phyloP scores from a whole-genome alignment of 2,329 filamentous ascomycete species.

The Nemania sp. region DNA sequence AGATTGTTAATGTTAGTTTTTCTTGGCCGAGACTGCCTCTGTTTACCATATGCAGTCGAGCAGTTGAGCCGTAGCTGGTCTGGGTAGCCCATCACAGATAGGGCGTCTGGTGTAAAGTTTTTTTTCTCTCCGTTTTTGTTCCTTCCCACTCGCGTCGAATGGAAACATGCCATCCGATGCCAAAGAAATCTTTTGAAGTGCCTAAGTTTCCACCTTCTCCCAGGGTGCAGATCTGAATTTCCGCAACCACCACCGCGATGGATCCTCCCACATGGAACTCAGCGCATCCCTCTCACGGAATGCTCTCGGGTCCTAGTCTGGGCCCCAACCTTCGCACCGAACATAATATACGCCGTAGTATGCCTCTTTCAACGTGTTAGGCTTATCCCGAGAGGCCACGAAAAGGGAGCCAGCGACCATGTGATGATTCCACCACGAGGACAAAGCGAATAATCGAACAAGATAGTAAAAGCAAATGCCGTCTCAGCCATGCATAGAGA shows the following conservation, averaged over 20 bases:
- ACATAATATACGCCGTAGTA: constrained; percentile 40
- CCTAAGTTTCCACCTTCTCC: constrained; percentile 38
- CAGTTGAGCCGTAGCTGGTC: constrained; percentile 31
- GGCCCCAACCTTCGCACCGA: constrained; percentile 32
- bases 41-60: constrained; percentile 31
- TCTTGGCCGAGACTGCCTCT: constrained; percentile 33
- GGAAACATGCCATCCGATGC: constrained; percentile 33
- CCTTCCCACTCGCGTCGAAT: constrained; percentile 20
- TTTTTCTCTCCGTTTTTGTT: constrained; percentile 25
- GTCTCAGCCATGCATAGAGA: constrained; percentile 56
- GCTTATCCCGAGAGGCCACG: constrained; percentile 36
- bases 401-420: constrained; percentile 38
- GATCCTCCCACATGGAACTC: constrained; percentile 27
- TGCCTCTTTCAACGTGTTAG: constrained; percentile 34
- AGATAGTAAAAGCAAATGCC: constrained; percentile 50
- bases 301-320: constrained; percentile 27
- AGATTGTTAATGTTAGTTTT: constrained; percentile 32
- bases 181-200: constrained; percentile 43
- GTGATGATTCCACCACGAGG: constrained; percentile 40
- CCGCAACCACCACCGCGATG: constrained; percentile 12
- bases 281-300: constrained; percentile 32
- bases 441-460: constrained; percentile 43
- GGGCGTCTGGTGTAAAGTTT: constrained; percentile 32
- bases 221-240: constrained; percentile 36
- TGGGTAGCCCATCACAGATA: constrained; percentile 32